Conservation (phyloP, 2,329 filamentous ascomycete genomes). For the Fusarium torreyae region DNA sequence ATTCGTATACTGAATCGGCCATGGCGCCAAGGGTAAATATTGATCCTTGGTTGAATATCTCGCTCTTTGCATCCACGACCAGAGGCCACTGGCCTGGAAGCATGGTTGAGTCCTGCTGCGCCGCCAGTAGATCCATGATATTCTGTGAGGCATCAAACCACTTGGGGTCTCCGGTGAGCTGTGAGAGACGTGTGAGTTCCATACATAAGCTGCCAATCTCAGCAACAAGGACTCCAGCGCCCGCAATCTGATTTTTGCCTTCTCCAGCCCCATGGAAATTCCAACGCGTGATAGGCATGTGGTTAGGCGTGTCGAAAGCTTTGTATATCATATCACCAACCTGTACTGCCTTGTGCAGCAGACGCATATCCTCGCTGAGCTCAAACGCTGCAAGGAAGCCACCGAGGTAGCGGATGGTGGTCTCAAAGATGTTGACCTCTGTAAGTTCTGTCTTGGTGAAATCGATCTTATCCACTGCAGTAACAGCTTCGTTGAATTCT, state of each 20-base stretch:
- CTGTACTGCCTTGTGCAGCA: slow-evolving; percentile 74
- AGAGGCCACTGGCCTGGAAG: slow-evolving; percentile 82
- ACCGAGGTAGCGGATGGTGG: slow-evolving; percentile 79
- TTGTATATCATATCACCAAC: slow-evolving; percentile 75
- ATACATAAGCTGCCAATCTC: slow-evolving; percentile 76
- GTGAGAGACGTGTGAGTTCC: slow-evolving; percentile 81
- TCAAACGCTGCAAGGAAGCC: slow-evolving; percentile 80
- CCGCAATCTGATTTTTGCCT: slow-evolving; percentile 48
- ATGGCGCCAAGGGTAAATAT: slow-evolving; percentile 66
- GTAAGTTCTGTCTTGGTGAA: slow-evolving; percentile 66
- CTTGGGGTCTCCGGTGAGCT: slow-evolving; percentile 79
- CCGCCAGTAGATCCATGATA: slow-evolving; percentile 77
- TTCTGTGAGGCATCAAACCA: slow-evolving; percentile 81
- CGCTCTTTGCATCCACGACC: slow-evolving; percentile 43
- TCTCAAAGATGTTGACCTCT: slow-evolving; percentile 78
- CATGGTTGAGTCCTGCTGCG: slow-evolving; percentile 74
- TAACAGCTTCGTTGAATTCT: slow-evolving; percentile 76
- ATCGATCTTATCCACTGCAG: slow-evolving; percentile 71
- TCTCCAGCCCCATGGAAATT: slow-evolving; percentile 59
- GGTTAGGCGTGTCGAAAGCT: slow-evolving; percentile 77
- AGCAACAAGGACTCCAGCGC: slow-evolving; percentile 60
- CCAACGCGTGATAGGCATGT: slow-evolving; percentile 71
- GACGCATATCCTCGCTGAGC: slow-evolving; percentile 68
- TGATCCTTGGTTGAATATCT: slow-evolving; percentile 43
- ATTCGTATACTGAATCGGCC: slow-evolving; percentile 78